These are phyloP conservation scores for Podospora didyma DNA, from an alignment of 495 filamentous ascomycete species.

Conservation along the genomic window DNA sequence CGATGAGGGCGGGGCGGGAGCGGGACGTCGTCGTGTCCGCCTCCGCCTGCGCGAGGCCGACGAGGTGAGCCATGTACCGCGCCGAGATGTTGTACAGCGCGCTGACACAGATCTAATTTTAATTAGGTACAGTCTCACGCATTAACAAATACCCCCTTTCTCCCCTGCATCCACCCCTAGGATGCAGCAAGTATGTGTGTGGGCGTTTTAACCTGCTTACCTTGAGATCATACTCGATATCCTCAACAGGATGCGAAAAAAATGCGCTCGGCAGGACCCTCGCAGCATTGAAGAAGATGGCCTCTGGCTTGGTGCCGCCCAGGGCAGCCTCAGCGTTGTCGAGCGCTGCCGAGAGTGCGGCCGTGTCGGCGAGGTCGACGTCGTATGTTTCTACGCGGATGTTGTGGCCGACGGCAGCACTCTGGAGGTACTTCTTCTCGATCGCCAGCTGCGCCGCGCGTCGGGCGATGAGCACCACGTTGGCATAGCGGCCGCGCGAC, in stretches of 20 bases:
- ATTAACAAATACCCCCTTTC: too few species aligned
- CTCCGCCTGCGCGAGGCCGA: slow-evolving; percentile 17
- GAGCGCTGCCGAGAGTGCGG: slow-evolving; percentile 20
- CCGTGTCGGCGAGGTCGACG: slow-evolving; percentile 30
- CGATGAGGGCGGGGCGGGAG: slow-evolving; percentile 34
- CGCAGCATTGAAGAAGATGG: slow-evolving; percentile 41
- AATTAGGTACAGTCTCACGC: too few species aligned
- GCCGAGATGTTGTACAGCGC: slow-evolving; percentile 31
- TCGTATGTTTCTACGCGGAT: slow-evolving; percentile 27
- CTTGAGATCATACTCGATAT: slow-evolving; percentile 37
- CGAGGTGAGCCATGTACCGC: slow-evolving; percentile 32
- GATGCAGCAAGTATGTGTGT: too few species aligned
- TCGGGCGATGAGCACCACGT: slow-evolving; percentile 36
- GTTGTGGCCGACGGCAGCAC: neutral
- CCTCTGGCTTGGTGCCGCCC: slow-evolving; percentile 28
- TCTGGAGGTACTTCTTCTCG: slow-evolving; percentile 13
- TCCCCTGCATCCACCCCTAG: too few species aligned
- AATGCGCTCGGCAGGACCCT: slow-evolving; percentile 26
- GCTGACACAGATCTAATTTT: slow-evolving; percentile 30
- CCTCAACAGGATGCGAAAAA: slow-evolving; percentile 24
- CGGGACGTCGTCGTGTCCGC: slow-evolving; percentile 2
- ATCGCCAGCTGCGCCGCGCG: slow-evolving; percentile 26
- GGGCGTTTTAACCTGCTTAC: too few species aligned
- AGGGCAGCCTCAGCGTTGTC: slow-evolving; percentile 23
- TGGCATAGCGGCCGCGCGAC: slow-evolving; percentile 30